phyloP scores from a whole-genome alignment of 176 grass and related monocot species.

The Triticum timopheevii region DNA sequence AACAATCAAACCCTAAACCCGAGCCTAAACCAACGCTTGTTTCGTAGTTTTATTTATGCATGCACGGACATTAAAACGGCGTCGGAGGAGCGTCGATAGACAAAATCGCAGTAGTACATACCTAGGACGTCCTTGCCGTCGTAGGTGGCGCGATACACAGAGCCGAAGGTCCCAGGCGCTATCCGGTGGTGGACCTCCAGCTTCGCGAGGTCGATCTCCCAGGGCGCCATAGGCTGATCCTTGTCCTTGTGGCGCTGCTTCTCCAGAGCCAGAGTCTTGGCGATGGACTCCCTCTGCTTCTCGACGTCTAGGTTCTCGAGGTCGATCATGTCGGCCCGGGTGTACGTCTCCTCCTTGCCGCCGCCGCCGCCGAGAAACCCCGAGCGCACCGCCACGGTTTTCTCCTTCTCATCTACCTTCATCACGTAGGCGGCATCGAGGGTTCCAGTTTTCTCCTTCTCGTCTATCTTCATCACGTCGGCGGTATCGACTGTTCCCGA shows the following conservation, averaged over 20 bases:
- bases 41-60: neutral
- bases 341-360: neutral
- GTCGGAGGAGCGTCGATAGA: neutral
- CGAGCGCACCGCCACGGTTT: too few relatives aligned
- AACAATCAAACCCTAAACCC: too few relatives aligned
- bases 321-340: neutral
- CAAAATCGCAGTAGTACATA: neutral
- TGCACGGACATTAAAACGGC: neutral
- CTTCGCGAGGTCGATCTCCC: slow-evolving; percentile 18
- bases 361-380: neutral
- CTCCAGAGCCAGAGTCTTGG: neutral
- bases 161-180: neutral
- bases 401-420: neutral
- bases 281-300: neutral
- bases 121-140: slow-evolving; percentile 1
- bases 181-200: neutral
- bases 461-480: too few relatives aligned
- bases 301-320: neutral
- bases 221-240: neutral
- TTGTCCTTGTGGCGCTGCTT: neutral
- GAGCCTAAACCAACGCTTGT: too few relatives aligned
- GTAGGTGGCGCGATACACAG: slow-evolving; percentile 1
- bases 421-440: too few relatives aligned
- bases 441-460: too few relatives aligned
- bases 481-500: too few relatives aligned